Evolutionary conservation across 1,284 basidiomycete genomes (phyloP).

Genomic region (Rugosomyces carneus): DNA sequence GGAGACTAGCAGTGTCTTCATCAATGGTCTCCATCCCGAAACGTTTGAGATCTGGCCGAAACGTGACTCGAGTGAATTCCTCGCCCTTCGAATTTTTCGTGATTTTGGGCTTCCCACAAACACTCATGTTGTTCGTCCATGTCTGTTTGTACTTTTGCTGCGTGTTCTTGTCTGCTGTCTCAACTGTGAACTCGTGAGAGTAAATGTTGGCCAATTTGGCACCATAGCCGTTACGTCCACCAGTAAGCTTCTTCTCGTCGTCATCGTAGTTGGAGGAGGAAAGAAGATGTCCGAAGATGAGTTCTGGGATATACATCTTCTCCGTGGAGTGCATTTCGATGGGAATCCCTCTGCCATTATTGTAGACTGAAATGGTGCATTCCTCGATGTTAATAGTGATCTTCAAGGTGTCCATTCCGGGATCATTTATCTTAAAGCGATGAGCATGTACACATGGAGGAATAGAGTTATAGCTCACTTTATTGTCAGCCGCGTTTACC

Average conservation of each 20-base stretch:
- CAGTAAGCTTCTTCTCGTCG: slow-evolving; percentile 97
- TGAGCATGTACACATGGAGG: neutral
- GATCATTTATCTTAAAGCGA: slow-evolving; percentile 75
- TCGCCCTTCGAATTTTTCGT: slow-evolving; percentile 84
- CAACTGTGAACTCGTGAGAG: slow-evolving; percentile 94
- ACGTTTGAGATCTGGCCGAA: slow-evolving; percentile 87
- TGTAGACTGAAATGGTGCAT: slow-evolving; percentile 87
- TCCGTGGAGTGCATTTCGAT: slow-evolving; percentile 94
- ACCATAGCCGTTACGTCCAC: slow-evolving; percentile 98
- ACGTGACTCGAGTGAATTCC: slow-evolving; percentile 94
- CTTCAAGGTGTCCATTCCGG: slow-evolving; percentile 85
- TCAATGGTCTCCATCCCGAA: slow-evolving; percentile 95
- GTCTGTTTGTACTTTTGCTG: slow-evolving; percentile 93
- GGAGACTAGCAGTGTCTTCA: slow-evolving; percentile 84
- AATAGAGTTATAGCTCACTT: slow-evolving; percentile 45
- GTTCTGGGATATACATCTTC: slow-evolving; percentile 94
- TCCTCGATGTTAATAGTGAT: slow-evolving; percentile 83
- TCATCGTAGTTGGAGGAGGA: slow-evolving; percentile 99
- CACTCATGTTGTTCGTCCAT: slow-evolving; percentile 92
- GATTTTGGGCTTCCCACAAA: slow-evolving; percentile 86
- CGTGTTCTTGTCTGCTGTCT: slow-evolving; percentile 89
- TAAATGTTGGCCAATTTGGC: slow-evolving; percentile 99
- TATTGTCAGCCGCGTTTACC: slow-evolving; percentile 99
- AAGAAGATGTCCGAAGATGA: slow-evolving; percentile 95
- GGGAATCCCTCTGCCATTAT: slow-evolving; percentile 96